Evolutionary conservation across 352 stramenopile genomes (phyloP), one percentile per base, ranked within the genome.

Genomic region (Globisporangium barbulae): DNA sequence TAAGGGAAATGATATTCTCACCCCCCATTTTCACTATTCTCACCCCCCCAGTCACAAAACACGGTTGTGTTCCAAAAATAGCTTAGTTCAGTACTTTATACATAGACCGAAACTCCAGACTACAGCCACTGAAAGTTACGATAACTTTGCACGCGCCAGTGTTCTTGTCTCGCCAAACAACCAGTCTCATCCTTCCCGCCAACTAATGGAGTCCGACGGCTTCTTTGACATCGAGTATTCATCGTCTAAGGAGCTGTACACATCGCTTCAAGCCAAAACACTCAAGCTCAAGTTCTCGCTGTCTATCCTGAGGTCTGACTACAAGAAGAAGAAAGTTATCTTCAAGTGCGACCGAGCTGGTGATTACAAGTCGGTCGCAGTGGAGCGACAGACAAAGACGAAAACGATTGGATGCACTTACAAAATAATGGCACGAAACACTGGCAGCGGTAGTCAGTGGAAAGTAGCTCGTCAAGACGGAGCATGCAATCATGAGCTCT

Each of bases 371-470:
- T 28, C 17, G 19, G 42, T 25, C 8, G 42, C 17, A 49, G 42
- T 25, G 19, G 42, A 49, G 42, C 42, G 42, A 49, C 42, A 49
- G 42, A 49, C 42, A 49, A 22, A 49, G 42, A 25, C 42, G 42
- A 49, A 49, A 49, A 49, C 42, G 42, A 49, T 49, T 49, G 42
- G 42, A 25, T 49, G 42, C 42, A 49, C 42, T 49, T 49, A 49
- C 42, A 49, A 2, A 49, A 49, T 49, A 49, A 49, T 49, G 42
- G 42, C 19, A 49, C 42, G 42, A 28, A 17, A 49, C 19, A 49
- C 42, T 49, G 42, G 42, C 42, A 49, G 17, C 19, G 39, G 39
- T n/a, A 49, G 42, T 25, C 42, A 49, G 42, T 49, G 19, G 42
- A 49, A 49, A 10, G 19, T 49, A 10, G 7, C 42, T 49, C 42